Evolutionary conservation across 495 filamentous ascomycete species (phyloP), one percentile per base, ranked within the genome.

Genomic region (Friedmanniomyces endolithicus): DNA sequence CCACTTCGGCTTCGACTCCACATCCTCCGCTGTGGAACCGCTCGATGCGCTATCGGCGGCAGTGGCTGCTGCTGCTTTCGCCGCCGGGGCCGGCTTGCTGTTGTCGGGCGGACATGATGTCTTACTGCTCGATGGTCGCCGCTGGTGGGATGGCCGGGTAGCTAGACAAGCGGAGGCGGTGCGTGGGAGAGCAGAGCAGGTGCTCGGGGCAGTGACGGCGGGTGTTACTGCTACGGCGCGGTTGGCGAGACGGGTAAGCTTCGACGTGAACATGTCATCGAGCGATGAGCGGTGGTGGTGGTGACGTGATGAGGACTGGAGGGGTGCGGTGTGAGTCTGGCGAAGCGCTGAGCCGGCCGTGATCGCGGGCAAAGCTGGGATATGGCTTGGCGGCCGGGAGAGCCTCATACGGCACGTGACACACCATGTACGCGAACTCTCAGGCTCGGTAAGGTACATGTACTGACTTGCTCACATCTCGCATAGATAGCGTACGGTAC

Each of bases 171-270:
- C 50, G 46, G 29, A 39, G 58, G 25, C 50, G 27, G 53, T 52
- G 49, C 12, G 23, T 1, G 55, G 14, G 6, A 53, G 39, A 43
- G 25, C n/a, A 25, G 29, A 50, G 31, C 53, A 35, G 45, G 11
- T 50, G 39, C 22, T 23, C 16, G 35, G 8, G 45, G 52, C 20
- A 11, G 46, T 48, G 19, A 46, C n/a, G 16, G 57, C 4, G 19
- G 31, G 17, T 1, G 49, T 20, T 11, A 46, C 29, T 37, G 52
- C 41, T 16, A 63, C 51, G 50, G 47, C 63, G 49, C 46, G 61
- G 50, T 48, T 51, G 62, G 53, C 57, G 61, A 24, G 62, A 27
- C 49, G 64, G 49, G 44, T 64, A 41, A 61, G 50, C 23, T 50
- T 61, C 7, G 54, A 48, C 1, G 59, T 50, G 55, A 57, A 52